These are phyloP conservation scores for Rauvolfia tetraphylla DNA, from an alignment of 257 asterid species.

Conservation along the genomic window DNA sequence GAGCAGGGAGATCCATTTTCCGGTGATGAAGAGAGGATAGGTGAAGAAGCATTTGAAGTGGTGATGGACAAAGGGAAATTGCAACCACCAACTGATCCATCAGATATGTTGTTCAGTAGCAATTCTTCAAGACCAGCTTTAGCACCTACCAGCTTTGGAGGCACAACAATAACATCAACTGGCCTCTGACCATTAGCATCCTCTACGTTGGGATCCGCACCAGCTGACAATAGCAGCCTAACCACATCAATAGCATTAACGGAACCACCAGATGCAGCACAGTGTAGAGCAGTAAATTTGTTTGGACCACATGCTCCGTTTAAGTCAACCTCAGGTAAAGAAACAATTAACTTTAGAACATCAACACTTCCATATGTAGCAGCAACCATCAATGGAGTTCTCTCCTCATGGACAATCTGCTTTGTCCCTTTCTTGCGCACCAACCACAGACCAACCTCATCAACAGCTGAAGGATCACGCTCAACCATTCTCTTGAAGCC, in stretches of 20 bases:
- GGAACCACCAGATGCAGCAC: constrained; percentile 86
- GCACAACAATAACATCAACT: constrained; percentile 56
- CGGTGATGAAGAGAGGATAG: constrained; percentile 58
- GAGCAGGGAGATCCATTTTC: constrained; percentile 71
- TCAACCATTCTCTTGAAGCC: constrained; percentile 68
- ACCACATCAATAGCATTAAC: constrained; percentile 46
- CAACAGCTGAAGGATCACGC: constrained; percentile 65
- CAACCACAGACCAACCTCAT: constrained; percentile 75
- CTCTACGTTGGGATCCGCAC: constrained; percentile 78
- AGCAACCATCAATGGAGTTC: constrained; percentile 94
- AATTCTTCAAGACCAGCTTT: constrained; percentile 58
- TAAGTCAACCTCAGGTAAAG: constrained; percentile 79
- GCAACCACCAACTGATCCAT: constrained; percentile 56
- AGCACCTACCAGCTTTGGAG: constrained; percentile 46
- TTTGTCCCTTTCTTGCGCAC: constrained; percentile 67
- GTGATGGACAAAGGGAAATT: constrained; percentile 34
- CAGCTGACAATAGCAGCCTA: constrained; percentile 72
- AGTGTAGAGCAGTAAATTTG: constrained; percentile 89
- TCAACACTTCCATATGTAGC: constrained; percentile 78
- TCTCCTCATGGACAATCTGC: constrained; percentile 60
- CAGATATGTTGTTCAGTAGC: constrained; percentile 53
- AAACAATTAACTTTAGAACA: constrained; percentile 71
- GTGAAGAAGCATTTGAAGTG: constrained; percentile 57
- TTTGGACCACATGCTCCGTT: constrained; percentile 68
- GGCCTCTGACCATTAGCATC: constrained; percentile 67